Evolutionary conservation across 306 rosid genomes (phyloP), one percentile per base, ranked within the genome.

Genomic region (apple (Malus domestica)): DNA sequence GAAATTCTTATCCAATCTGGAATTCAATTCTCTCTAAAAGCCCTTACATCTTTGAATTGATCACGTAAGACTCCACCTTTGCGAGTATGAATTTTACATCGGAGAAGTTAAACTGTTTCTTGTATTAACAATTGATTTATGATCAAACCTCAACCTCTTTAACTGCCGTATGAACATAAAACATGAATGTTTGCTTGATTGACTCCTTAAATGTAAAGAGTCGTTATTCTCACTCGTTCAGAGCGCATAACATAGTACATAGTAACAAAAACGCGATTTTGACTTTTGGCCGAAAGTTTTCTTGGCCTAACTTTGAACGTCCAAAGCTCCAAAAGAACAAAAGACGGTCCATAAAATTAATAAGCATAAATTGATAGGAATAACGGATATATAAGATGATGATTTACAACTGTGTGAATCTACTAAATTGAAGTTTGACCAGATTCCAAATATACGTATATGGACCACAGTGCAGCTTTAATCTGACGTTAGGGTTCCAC

Each of bases 391-490:
- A 65, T 51, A 27, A 3, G 15, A 10, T 44, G 38, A 22, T 15
- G 68, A 73, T 73, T 79, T 75, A 54, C 73, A 74, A 77, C 74
- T 32, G 84, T 77, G 76, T 61, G 40, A 83, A 76, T 66, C 62
- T 71, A 79, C 76, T 33, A 81, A 79, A 35, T 23, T 25, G 22
- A 25, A 8, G 69, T 68, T 57, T 71, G 83, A 85, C 71, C 83
- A 72, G 67, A 51, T 79, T 85, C 60, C 79, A 83, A 63, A 35
- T 40, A 25, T 49, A 49, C 10, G 29, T 40, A 62, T 73, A 70
- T 81, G 91, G 91, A 82, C 87, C 89, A 83, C 83, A 13, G 27
- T 27, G 74, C 87, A 84, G 89, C 92, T 88, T 90, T 85, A 83
- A 77, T 14, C 80, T 75, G 76, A 71, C 79, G 78, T 72, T 51